These are phyloP conservation scores for Alternaria burnsii DNA, from an alignment of 2,329 filamentous ascomycete genomes.

Conservation along the genomic window DNA sequence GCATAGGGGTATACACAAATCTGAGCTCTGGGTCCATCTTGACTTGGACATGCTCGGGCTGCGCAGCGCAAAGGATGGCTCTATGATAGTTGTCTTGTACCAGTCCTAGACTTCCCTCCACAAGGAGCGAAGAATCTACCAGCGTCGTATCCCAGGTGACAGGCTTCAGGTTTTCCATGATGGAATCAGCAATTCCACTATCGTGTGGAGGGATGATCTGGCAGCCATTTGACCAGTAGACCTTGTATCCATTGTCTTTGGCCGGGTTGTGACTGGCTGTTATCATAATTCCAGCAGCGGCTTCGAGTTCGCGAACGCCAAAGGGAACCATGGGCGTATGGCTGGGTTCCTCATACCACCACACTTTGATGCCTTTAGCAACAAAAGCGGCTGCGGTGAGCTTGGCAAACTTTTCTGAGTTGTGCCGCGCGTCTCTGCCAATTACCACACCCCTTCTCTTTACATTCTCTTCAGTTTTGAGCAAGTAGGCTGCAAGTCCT, in stretches of 20 bases:
- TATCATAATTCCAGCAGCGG: conserved; percentile 70
- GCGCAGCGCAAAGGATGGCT: conserved; percentile 53
- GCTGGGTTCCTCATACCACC: conserved; percentile 64
- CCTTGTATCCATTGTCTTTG: conserved; percentile 73
- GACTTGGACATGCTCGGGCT: conserved; percentile 34
- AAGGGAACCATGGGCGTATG: conserved; percentile 72
- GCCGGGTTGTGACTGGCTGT: conserved; percentile 72
- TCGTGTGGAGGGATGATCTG: conserved; percentile 72
- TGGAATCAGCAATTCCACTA: conserved; percentile 64
- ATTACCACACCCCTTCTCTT: conserved; percentile 64
- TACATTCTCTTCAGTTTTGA: conserved; percentile 55
- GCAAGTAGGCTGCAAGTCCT: conserved; percentile 68
- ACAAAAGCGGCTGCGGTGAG: conserved; percentile 68
- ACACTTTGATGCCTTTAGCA: conserved; percentile 65
- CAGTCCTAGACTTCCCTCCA: conserved; percentile 54
- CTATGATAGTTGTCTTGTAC: conserved; percentile 56
- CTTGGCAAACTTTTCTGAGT: conserved; percentile 68
- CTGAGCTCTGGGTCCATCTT: conserved; percentile 39
- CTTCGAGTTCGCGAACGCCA: conserved; percentile 62
- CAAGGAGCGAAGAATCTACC: conserved; percentile 52
- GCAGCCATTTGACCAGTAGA: conserved; percentile 71
- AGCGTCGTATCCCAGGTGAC: conserved; percentile 57
- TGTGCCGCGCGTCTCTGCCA: conserved; percentile 69
- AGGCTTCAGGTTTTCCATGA: conserved; percentile 64
- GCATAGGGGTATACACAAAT: conserved; percentile 67